Evolutionary conservation across 495 filamentous ascomycete genomes (phyloP), one percentile per base, ranked within the genome.

Genomic region (Penicillium dipodomyicola): DNA sequence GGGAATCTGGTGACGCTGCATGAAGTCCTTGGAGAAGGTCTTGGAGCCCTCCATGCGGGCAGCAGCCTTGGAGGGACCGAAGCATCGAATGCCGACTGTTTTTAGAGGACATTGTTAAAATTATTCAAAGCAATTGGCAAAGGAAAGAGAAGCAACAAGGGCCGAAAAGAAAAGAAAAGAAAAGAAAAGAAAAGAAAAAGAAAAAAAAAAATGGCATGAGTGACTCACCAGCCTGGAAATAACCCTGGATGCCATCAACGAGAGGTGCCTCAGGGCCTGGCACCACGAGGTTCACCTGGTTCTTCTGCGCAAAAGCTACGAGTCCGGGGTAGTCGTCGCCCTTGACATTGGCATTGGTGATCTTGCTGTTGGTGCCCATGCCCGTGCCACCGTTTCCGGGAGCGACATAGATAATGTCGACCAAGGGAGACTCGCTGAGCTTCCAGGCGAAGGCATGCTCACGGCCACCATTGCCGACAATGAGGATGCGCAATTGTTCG

Each of bases 381-480:
- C 85, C 89, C 32, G 93, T 97, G 41, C 95, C 95, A 49, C 94
- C 94, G 67, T 98, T 98, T 52, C 94, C 94, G 55, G 83, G 75
- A 57, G 73, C 76, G 58, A 80, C 75, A 58, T 76, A 78, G 56
- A 80, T 67, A 44, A 69, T 69, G 57, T 76, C 70, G 51, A 79
- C 79, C 40, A 80, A 75, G 44, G 83, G 75, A 17, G 92, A 96
- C 68, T 96, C 88, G 63, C 84, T 83, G 30, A 97, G 78, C 72
- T 95, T 97, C 93, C 92, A 97, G 39, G 93, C 92, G 40, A 96
- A 80, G 35, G 94, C 91, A 77, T 97, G 91, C 73, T 98, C 94
- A 64, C 94, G 83, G 49, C 94, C 94, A 52, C 94, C 94, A 72
- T 89, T 93, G 67, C 94, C 94, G 57, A 98, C 82, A 44, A 98